Conservation (phyloP, 1,284 basidiomycete genomes). For the Boletellus sp. region DNA sequence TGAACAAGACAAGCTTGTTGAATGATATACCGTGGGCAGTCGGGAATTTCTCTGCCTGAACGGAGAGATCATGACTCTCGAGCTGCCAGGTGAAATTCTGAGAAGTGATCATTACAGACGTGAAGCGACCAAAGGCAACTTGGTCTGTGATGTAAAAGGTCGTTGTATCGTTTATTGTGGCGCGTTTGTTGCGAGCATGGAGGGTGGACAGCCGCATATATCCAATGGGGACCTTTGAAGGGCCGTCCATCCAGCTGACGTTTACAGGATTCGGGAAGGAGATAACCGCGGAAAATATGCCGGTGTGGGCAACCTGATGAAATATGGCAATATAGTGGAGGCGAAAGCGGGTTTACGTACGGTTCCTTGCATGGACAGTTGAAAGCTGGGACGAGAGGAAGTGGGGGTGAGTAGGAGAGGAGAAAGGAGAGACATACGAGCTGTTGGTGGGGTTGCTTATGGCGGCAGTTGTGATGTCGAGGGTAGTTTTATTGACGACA, state of each 20-base stretch:
- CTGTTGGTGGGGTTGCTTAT: constrained; percentile 51
- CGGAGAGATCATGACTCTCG: constrained; percentile 52
- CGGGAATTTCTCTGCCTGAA: constrained; percentile 69
- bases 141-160: constrained; percentile 54
- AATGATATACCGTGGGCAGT: constrained; percentile 60
- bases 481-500: constrained; percentile 51
- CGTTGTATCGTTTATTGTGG: constrained; percentile 55
- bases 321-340: not conserved
- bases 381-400: constrained; percentile 39
- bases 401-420: not conserved
- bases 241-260: constrained; percentile 54
- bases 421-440: constrained; percentile 40
- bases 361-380: constrained; percentile 46
- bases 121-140: constrained; percentile 55
- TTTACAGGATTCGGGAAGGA: constrained; percentile 50
- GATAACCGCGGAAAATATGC: constrained; percentile 57
- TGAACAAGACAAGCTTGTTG: constrained; percentile 53
- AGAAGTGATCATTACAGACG: constrained; percentile 60
- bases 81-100: constrained; percentile 73
- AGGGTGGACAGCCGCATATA: constrained; percentile 45
- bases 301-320: constrained; percentile 56
- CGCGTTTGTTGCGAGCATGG: constrained; percentile 48
- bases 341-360: constrained; percentile 17
- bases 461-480: constrained; percentile 49
- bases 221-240: constrained; percentile 46